Conservation (phyloP, 441 rosid genomes). For the Jatropha multifida region DNA sequence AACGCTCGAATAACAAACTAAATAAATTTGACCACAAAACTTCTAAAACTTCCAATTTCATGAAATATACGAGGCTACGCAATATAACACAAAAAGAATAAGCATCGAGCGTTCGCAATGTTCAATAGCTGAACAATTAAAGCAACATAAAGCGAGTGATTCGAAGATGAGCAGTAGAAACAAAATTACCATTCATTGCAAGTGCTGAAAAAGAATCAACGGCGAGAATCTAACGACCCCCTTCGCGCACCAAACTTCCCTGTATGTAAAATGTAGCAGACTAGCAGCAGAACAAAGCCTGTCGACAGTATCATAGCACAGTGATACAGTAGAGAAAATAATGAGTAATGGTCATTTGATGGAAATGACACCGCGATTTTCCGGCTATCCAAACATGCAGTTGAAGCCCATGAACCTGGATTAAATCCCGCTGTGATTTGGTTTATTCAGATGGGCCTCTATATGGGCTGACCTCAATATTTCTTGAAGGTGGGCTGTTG, state of each 20-base stretch:
- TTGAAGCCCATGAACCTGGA: not conserved
- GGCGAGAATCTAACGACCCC: not conserved
- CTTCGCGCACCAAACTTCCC: not conserved
- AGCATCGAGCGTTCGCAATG: no score
- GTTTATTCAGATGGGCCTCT: not conserved
- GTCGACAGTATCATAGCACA: not conserved
- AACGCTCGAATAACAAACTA: not conserved
- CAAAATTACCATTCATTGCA: not conserved
- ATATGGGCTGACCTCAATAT: not conserved
- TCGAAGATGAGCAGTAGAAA: not conserved
- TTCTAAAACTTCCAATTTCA: not conserved
- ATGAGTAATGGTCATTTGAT: not conserved
- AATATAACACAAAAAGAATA: no score
- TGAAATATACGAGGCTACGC: no score
- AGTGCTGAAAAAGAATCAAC: not conserved
- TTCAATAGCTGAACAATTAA: not conserved
- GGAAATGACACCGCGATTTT: not conserved
- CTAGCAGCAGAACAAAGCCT: not conserved
- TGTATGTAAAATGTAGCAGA: not conserved
- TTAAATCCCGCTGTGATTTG: not conserved
- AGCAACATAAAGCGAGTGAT: not conserved
- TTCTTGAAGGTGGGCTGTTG: no score
- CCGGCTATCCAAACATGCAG: not conserved
- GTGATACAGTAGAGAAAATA: not conserved
- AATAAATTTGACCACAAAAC: not conserved